phyloP scores from a whole-genome alignment of 176 grass and related monocot species.

The Rhynchospora tenuis region DNA sequence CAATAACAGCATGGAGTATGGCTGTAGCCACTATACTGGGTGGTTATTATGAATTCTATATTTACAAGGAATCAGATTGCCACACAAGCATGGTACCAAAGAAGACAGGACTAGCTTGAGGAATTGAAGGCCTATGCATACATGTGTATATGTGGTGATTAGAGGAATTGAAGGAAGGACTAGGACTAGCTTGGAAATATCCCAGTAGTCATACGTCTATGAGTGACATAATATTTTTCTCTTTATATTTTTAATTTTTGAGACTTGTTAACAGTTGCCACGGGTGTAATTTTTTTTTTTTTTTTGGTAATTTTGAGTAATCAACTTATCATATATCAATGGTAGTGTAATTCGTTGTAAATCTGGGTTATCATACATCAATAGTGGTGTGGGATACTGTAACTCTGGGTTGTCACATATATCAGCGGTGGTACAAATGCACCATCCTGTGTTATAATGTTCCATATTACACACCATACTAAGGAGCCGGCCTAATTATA shows the following conservation, averaged over 20 bases:
- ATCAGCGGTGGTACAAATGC: background rate
- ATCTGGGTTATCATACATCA: background rate
- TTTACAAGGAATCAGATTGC: background rate
- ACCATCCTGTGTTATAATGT: background rate
- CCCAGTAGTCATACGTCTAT: background rate
- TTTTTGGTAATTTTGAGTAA: background rate
- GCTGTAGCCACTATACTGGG: slow-evolving; percentile 16
- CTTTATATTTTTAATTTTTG: background rate
- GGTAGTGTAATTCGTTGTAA: background rate
- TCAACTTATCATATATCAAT: background rate
- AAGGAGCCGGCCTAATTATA: background rate
- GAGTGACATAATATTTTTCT: background rate
- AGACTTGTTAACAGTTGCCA: background rate
- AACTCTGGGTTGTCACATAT: background rate
- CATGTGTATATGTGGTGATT: too few species aligned
- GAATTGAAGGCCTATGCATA: background rate
- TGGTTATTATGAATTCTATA: slow-evolving; percentile 33
- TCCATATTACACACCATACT: too few species aligned
- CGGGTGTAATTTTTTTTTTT: background rate
- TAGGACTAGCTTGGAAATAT: too few species aligned
- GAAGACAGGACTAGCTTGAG: background rate
- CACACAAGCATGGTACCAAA: background rate
- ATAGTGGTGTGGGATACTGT: background rate
- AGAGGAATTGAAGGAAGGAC: too few species aligned
- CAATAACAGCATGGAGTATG: slow-evolving; percentile 31